phyloP scores from a whole-genome alignment of 495 filamentous ascomycete genomes.

The Cetradonia linearis region DNA sequence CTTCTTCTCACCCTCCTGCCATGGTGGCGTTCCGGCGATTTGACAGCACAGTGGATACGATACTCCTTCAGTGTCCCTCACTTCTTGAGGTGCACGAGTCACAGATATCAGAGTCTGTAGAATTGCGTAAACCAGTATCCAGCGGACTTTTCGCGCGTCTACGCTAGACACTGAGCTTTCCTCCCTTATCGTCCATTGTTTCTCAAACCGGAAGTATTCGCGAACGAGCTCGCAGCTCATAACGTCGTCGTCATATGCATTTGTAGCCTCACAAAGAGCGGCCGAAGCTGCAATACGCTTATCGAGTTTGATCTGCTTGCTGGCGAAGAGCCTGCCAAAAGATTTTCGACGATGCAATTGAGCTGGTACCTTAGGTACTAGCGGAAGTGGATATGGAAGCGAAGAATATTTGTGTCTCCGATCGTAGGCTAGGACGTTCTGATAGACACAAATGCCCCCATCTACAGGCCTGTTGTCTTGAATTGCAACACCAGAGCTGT shows the following conservation, averaged over 20 bases:
- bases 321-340: constrained; percentile 25
- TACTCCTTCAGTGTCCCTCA: constrained; percentile 49
- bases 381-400: constrained; percentile 47
- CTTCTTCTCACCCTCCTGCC: constrained; percentile 17
- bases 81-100: constrained; percentile 50
- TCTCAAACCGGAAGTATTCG: constrained; percentile 39
- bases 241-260: constrained; percentile 26
- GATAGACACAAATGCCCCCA: constrained; percentile 50
- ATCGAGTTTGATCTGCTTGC: constrained; percentile 27
- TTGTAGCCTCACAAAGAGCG: constrained; percentile 34
- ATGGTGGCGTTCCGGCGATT: constrained; percentile 26
- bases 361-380: constrained; percentile 39
- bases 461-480: constrained; percentile 34
- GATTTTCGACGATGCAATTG: constrained; percentile 7
- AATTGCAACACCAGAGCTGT: constrained; percentile 33
- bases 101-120: constrained; percentile 61
- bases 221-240: constrained; percentile 32
- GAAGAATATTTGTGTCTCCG: constrained; percentile 40
- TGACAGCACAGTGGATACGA: constrained; percentile 40
- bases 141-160: constrained; percentile 54
- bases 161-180: constrained; percentile 41
- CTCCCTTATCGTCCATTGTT: constrained; percentile 28
- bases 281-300: constrained; percentile 24
- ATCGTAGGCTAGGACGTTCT: constrained; percentile 51
- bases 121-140: constrained; percentile 66